Evolutionary conservation across 2,329 filamentous ascomycete species (phyloP), one percentile per base, ranked within the genome.

Genomic region (Nothophaeocryptopus gaeumannii): DNA sequence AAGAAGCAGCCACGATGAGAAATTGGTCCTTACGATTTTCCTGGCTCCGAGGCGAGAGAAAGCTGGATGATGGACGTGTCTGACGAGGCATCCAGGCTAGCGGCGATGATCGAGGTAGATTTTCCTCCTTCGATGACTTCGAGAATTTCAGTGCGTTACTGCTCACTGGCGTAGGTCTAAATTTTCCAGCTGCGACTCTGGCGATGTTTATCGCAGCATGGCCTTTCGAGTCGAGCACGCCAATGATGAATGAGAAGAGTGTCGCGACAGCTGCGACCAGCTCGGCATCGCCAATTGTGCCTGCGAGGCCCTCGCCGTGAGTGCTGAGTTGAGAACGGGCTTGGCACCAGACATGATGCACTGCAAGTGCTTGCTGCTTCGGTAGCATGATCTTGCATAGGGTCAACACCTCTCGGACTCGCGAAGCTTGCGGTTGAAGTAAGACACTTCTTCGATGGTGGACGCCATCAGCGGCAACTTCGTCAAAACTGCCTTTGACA

Each of bases 251-350:
- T 7, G 64, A 63, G 43, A 74, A 70, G 2, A 75, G 50, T 7
- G 71, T 68, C 4, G 70, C 60, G 3, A 70, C 63, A 29, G 75
- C 66, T 5, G 73, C 72, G 5, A 66, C 58, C 66, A 70, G 72
- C 36, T 67, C 65, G 8, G 29, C 10, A 37, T 46, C 37, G 34
- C 42, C 39, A 12, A 47, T 53, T 8, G 61, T 64, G 11, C 42
- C 45, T 11, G 39, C 42, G 5, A 58, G 13, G 12, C 30, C 44
- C 5, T 54, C 56, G 8, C 47, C 41, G 32, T 58, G 32, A 39
- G 43, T 29, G 2, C 47, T 13, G 5, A 68, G 46, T 46, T 53
- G 51, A 8, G 58, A 56, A 41, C 59, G 45, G 8, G 62, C 58
- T 34, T 48, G 51, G 50, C 63, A 67, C 67, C 67, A 70, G 2